These are phyloP conservation scores for Globisporangium emineosum DNA, from an alignment of 352 stramenopile species.

Conservation along the genomic window DNA sequence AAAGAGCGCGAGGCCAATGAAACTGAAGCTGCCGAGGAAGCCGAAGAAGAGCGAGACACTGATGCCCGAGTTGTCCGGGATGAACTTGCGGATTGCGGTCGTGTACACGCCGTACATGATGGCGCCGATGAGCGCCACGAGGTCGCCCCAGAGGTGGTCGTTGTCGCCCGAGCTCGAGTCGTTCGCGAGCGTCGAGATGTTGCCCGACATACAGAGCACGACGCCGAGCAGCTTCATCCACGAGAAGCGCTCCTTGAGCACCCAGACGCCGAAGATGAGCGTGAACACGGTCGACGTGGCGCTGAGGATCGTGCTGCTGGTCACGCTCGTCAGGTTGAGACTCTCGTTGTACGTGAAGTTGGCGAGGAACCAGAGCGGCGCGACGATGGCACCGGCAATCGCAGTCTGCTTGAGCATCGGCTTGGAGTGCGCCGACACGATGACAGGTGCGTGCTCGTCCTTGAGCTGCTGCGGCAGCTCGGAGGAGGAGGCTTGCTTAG, in stretches of 20 bases:
- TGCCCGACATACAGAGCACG: slow-evolving; percentile 82
- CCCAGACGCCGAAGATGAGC: slow-evolving; percentile 85
- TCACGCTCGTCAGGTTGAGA: slow-evolving; percentile 91
- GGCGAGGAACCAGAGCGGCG: slow-evolving; percentile 93
- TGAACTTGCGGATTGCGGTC: slow-evolving; percentile 72
- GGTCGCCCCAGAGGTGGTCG: slow-evolving; percentile 52
- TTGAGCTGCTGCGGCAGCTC: slow-evolving; percentile 31
- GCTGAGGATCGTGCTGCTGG: slow-evolving; percentile 93
- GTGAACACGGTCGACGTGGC: slow-evolving; percentile 94
- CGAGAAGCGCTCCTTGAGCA: slow-evolving; percentile 77
- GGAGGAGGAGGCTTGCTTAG: slow-evolving; percentile 5
- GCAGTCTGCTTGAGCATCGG: slow-evolving; percentile 21
- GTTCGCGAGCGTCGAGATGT: slow-evolving; percentile 82
- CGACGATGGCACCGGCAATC: slow-evolving; percentile 65
- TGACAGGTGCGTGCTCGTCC: slow-evolving; percentile 20
- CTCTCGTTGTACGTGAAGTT: slow-evolving; percentile 94
- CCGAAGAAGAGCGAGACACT: slow-evolving; percentile 94
- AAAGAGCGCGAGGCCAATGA: slow-evolving; percentile 70
- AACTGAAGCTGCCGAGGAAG: slow-evolving; percentile 92
- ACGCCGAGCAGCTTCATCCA: slow-evolving; percentile 83
- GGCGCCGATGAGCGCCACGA: slow-evolving; percentile 71
- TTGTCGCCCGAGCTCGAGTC: slow-evolving; percentile 33
- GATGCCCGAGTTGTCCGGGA: slow-evolving; percentile 83
- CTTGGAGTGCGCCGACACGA: slow-evolving; percentile 10
- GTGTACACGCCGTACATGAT: slow-evolving; percentile 95